phyloP scores from a whole-genome alignment of 768 basidiomycete species.

The Mrakia hoshinonis region DNA sequence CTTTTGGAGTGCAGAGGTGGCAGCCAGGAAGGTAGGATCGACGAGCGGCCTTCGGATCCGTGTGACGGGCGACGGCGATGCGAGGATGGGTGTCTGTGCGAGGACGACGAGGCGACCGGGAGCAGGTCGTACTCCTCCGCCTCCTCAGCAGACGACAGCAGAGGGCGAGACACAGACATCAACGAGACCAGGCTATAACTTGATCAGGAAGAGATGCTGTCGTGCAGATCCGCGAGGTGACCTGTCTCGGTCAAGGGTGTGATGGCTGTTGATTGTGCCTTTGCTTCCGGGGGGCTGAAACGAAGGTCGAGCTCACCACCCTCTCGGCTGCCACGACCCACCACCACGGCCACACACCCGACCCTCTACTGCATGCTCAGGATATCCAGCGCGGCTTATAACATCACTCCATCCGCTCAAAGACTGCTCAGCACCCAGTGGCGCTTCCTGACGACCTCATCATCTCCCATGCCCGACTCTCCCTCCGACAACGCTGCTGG shows the following conservation, averaged over 20 bases:
- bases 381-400: no score
- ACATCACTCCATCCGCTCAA: no score
- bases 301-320: neutral
- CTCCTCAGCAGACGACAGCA: neutral
- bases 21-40: neutral
- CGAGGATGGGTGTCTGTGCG: neutral
- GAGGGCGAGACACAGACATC: neutral
- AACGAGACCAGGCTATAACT: neutral
- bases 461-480: neutral
- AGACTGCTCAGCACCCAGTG: no score
- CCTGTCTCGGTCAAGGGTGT: no score
- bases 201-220: neutral
- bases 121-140: conserved; percentile 12
- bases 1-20: neutral
- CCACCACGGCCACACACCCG: neutral
- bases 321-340: neutral
- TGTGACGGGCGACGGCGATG: neutral
- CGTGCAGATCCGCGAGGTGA: no score
- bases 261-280: no score
- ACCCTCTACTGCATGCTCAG: no score
- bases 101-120: neutral
- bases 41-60: neutral
- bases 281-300: neutral
- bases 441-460: neutral
- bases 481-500: neutral